Evolutionary conservation across 371 early-diverging fungal genomes (phyloP).

Genomic region (Nosema granulosis): DNA sequence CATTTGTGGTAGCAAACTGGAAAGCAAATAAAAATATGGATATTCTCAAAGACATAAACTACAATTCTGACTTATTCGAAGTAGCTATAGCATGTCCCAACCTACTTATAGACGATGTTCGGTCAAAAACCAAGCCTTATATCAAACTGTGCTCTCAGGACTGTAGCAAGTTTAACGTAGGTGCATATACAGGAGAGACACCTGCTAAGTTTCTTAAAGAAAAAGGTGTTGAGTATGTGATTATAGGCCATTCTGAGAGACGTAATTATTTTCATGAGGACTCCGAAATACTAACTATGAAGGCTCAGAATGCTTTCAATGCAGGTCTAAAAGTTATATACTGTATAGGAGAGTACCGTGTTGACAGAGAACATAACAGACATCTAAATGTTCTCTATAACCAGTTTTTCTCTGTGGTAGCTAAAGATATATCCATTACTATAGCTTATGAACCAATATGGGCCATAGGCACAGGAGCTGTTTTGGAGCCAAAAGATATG

Average conservation of each 20-base stretch:
- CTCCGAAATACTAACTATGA: conserved; percentile 72
- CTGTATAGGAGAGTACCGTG: conserved; percentile 90
- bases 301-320: conserved; percentile 78
- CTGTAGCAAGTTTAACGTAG: conserved; percentile 73
- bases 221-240: conserved; percentile 81
- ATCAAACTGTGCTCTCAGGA: conserved; percentile 91
- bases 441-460: conserved; percentile 99
- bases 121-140: conserved; percentile 65
- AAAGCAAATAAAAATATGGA: conserved; percentile 57
- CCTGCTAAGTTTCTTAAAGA: conserved; percentile 89
- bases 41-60: conserved; percentile 1
- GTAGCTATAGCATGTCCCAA: conserved; percentile 92
- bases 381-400: conserved; percentile 79
- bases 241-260: conserved; percentile 98
- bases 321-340: conserved; percentile 83
- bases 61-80: conserved; percentile 69
- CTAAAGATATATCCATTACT: conserved; percentile 70
- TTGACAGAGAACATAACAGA: conserved; percentile 79
- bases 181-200: conserved; percentile 96
- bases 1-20: conserved; percentile 64
- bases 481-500: conserved; percentile 82
- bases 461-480: conserved; percentile 97
- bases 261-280: conserved; percentile 82
- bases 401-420: conserved; percentile 77
- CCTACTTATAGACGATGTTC: conserved; percentile 71